phyloP scores from a whole-genome alignment of 2,329 filamentous ascomycete species.

The Colletotrichum orchidophilum region DNA sequence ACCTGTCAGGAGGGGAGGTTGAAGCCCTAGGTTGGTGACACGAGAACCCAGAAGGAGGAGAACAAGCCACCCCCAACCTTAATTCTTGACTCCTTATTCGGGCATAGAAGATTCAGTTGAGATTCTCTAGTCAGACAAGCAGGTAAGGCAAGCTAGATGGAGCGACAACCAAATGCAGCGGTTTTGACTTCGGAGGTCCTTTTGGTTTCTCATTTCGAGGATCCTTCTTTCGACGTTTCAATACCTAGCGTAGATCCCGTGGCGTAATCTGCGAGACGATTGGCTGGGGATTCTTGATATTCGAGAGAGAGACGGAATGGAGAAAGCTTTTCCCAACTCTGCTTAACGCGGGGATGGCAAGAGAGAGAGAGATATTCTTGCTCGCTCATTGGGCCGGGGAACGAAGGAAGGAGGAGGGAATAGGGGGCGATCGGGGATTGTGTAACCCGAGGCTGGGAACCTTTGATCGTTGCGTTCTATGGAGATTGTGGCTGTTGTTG shows the following conservation, averaged over 20 bases:
- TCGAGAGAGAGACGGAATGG: neutral
- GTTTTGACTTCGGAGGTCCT: neutral
- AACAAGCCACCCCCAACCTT: neutral
- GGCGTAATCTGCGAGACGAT: neutral
- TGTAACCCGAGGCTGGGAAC: neutral
- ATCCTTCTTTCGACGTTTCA: neutral
- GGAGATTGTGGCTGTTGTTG: slow-evolving; percentile 2
- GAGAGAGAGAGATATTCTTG: neutral
- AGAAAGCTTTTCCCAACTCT: neutral
- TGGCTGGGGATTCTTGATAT: neutral
- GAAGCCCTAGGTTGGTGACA: neutral
- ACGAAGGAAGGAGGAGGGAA: neutral
- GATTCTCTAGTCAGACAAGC: neutral
- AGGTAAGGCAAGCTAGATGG: neutral
- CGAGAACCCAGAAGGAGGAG: neutral
- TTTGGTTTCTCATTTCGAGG: neutral
- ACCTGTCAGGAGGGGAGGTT: neutral
- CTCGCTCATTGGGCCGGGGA: slow-evolving; percentile 3
- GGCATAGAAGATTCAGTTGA: neutral
- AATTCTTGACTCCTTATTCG: neutral
- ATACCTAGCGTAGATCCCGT: neutral
- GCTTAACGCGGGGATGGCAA: neutral
- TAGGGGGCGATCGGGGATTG: neutral
- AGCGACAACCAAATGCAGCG: neutral
- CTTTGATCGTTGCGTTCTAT: neutral